Percentiles rank a stretch among this genome's conserved stretches.
phyloP scores from a whole-genome alignment of 441 rosid genomes.

The Hura crepitans region DNA sequence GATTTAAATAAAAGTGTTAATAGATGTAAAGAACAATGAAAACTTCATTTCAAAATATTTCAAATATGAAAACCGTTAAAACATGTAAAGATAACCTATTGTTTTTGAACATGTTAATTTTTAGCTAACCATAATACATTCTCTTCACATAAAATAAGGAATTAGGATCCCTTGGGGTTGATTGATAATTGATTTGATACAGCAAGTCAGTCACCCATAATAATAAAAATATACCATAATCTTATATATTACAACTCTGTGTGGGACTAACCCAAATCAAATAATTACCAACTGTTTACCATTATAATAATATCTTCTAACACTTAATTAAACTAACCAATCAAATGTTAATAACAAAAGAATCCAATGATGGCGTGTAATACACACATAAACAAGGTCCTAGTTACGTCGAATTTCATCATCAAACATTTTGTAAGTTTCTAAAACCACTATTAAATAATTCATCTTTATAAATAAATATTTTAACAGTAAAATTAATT shows the following conservation, averaged over 20 bases:
- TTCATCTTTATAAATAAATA: conserved; percentile 7
- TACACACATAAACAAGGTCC: not conserved
- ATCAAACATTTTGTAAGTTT: conserved; percentile 24
- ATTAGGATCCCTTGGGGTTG: not conserved
- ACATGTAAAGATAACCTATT: no score
- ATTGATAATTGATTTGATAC: not conserved
- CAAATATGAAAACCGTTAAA: no score
- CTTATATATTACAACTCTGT: conserved; percentile 1
- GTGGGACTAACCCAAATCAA: conserved; percentile 25
- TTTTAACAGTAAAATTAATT: no score
- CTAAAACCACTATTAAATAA: conserved; percentile 17
- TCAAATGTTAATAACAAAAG: conserved; percentile 25
- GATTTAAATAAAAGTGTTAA: no score
- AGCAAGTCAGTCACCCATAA: not conserved
- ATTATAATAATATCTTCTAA: conserved; percentile 22
- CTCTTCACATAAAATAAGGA: no score
- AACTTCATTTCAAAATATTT: no score
- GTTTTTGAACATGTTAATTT: no score
- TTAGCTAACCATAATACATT: no score
- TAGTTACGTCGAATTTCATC: conserved; percentile 34
- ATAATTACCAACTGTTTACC: conserved; percentile 13
- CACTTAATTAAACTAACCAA: conserved; percentile 25
- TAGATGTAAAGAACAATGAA: no score
- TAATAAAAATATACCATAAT: conserved; percentile 17
- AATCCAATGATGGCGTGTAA: conserved; percentile 33